These are phyloP conservation scores for Inga oerstediana DNA, from an alignment of 306 rosid species.

Conservation along the genomic window DNA sequence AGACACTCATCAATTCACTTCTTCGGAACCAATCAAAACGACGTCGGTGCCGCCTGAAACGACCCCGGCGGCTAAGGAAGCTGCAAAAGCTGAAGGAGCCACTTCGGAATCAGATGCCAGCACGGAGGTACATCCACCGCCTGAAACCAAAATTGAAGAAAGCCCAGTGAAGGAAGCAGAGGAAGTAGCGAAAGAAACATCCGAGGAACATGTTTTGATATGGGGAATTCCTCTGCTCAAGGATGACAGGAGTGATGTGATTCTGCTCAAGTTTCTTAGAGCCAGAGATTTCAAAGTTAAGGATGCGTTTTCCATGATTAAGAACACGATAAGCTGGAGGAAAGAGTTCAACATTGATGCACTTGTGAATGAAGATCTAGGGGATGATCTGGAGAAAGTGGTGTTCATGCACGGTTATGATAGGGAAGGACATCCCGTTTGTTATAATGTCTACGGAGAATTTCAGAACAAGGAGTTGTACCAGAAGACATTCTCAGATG, in stretches of 20 bases:
- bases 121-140: slow-evolving; percentile 4
- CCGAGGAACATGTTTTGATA: slow-evolving; percentile 53
- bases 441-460: slow-evolving; percentile 91
- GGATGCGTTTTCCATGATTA: slow-evolving; percentile 67
- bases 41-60: slow-evolving; percentile 17
- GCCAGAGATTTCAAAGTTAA: slow-evolving; percentile 81
- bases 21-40: background rate
- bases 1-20: slow-evolving; percentile 31
- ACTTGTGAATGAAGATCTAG: slow-evolving; percentile 69
- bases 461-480: slow-evolving; percentile 89
- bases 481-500: slow-evolving; percentile 57
- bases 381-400: slow-evolving; percentile 79
- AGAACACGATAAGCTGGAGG: slow-evolving; percentile 73
- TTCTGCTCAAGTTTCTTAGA: slow-evolving; percentile 81
- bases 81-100: slow-evolving; percentile 20
- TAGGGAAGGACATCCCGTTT: slow-evolving; percentile 75
- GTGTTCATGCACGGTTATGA: slow-evolving; percentile 83
- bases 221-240: slow-evolving; percentile 84
- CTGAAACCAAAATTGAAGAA: slow-evolving; percentile 34
- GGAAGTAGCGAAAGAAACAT: slow-evolving; percentile 6
- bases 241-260: slow-evolving; percentile 77
- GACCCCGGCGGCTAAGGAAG: slow-evolving; percentile 1
- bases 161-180: slow-evolving; percentile 36
- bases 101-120: slow-evolving; percentile 28
- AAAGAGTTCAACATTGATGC: slow-evolving; percentile 70